A percentile compares a stretch with the other conserved stretches of the same genome.
Evolutionary conservation across 805 yeast species (phyloP).

Genomic region (Citeromyces nyonsensis): DNA sequence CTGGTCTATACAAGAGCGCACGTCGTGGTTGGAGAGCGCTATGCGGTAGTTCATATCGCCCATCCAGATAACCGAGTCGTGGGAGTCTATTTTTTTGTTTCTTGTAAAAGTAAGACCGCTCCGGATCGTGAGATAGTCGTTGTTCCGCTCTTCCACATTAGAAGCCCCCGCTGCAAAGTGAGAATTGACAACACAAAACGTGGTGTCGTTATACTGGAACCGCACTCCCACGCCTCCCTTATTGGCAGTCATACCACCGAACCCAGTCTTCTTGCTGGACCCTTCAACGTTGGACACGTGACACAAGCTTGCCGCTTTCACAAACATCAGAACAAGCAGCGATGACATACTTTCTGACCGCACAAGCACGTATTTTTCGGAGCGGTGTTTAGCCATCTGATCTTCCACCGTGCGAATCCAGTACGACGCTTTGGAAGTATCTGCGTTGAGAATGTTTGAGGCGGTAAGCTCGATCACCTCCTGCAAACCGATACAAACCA

Average conservation of each 20-base stretch:
- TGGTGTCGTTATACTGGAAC: slow-evolving; percentile 65
- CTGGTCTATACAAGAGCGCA: slow-evolving; percentile 33
- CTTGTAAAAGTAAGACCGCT: slow-evolving; percentile 70
- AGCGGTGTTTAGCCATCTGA: slow-evolving; percentile 31
- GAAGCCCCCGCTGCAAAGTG: slow-evolving; percentile 89
- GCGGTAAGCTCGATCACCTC: slow-evolving; percentile 91
- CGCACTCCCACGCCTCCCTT: slow-evolving; percentile 94
- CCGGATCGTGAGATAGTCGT: slow-evolving; percentile 64
- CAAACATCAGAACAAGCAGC: slow-evolving; percentile 47
- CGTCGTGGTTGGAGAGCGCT: slow-evolving; percentile 55
- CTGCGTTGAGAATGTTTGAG: slow-evolving; percentile 77
- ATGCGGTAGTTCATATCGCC: slow-evolving; percentile 92
- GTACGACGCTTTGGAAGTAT: slow-evolving; percentile 54
- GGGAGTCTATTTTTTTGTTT: slow-evolving; percentile 62
- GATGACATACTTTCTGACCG: slow-evolving; percentile 71
- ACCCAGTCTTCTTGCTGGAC: slow-evolving; percentile 86
- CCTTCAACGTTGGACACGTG: slow-evolving; percentile 78
- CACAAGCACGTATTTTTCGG: slow-evolving; percentile 34
- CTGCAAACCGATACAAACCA: slow-evolving; percentile 84
- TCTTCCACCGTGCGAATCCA: slow-evolving; percentile 64
- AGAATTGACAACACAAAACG: slow-evolving; percentile 74
- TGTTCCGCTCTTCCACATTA: slow-evolving; percentile 73
- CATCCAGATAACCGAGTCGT: slow-evolving; percentile 81
- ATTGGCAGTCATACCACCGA: slow-evolving; percentile 95
- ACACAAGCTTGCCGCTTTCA: slow-evolving; percentile 25